Evolutionary conservation across 805 yeast species (phyloP).

Genomic region (Kuraishia hungarica): DNA sequence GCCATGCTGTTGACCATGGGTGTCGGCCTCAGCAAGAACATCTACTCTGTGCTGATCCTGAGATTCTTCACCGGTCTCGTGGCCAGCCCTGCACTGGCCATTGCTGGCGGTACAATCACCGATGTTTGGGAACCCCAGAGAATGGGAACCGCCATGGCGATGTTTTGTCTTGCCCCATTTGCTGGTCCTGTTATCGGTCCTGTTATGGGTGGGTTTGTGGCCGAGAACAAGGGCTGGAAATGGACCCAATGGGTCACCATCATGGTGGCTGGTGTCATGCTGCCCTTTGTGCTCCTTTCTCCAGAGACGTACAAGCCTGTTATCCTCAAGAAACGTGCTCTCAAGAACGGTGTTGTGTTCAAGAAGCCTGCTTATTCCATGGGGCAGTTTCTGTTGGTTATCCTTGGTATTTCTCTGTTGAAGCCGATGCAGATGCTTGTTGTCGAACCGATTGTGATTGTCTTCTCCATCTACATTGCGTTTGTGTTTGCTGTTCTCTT

Average conservation of each 20-base stretch:
- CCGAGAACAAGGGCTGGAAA: constrained; percentile 54
- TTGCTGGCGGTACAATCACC: constrained; percentile 77
- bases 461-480: constrained; percentile 62
- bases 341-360: constrained; percentile 45
- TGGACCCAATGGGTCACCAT: constrained; percentile 69
- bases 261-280: constrained; percentile 55
- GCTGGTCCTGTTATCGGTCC: constrained; percentile 78
- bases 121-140: constrained; percentile 67
- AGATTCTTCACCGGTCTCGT: constrained; percentile 69
- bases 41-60: constrained; percentile 53
- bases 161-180: constrained; percentile 74
- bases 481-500: constrained; percentile 71
- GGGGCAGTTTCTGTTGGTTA: constrained; percentile 30
- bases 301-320: constrained; percentile 74
- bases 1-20: constrained; percentile 72
- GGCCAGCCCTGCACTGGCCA: constrained; percentile 77
- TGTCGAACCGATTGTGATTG: constrained; percentile 67
- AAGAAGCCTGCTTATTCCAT: constrained; percentile 22
- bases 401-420: constrained; percentile 41
- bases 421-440: constrained; percentile 64
- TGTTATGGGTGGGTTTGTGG: constrained; percentile 65
- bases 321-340: constrained; percentile 51
- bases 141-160: constrained; percentile 64
- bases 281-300: constrained; percentile 32
- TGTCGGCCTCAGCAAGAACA: constrained; percentile 55